Conservation (phyloP, 371 early-diverging fungal genomes). For the Umbelopsis sp. region DNA sequence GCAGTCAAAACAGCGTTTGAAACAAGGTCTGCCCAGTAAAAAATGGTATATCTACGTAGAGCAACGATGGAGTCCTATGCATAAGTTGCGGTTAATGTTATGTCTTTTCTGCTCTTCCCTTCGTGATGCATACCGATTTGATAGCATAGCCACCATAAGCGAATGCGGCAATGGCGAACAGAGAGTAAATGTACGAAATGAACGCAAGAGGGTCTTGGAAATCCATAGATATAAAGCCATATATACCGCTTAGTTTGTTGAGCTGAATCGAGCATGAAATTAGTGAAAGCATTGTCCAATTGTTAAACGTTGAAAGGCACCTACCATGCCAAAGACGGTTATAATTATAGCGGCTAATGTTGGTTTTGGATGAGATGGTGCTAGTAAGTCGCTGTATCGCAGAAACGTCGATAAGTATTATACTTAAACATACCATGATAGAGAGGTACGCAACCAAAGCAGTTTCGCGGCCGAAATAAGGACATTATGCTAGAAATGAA, state of each 20-base stretch:
- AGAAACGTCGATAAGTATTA: too few species aligned
- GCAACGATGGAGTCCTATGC: conserved; percentile 31
- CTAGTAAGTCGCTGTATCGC: neutral
- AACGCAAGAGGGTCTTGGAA: conserved; percentile 5
- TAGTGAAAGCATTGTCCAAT: neutral
- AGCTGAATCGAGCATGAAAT: neutral
- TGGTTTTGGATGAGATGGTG: neutral
- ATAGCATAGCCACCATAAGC: conserved; percentile 43
- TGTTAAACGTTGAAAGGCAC: neutral
- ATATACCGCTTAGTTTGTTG: conserved; percentile 10
- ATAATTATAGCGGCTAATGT: neutral
- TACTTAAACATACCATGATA: conserved; percentile 7
- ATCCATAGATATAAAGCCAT: conserved; percentile 14
- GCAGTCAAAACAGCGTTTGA: conserved; percentile 37
- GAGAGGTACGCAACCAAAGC: conserved; percentile 12
- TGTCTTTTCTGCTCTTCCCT: neutral
- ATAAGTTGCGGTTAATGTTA: neutral
- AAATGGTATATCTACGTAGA: conserved; percentile 41
- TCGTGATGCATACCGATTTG: conserved; percentile 28
- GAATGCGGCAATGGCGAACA: conserved; percentile 25
- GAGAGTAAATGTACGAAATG: conserved; percentile 1
- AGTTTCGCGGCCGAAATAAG: neutral
- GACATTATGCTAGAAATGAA: neutral
- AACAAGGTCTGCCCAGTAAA: conserved; percentile 50
- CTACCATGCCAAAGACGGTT: conserved; percentile 9